phyloP scores from a whole-genome alignment of 2,329 filamentous ascomycete genomes.

The Sclerotinia sclerotiorum region DNA sequence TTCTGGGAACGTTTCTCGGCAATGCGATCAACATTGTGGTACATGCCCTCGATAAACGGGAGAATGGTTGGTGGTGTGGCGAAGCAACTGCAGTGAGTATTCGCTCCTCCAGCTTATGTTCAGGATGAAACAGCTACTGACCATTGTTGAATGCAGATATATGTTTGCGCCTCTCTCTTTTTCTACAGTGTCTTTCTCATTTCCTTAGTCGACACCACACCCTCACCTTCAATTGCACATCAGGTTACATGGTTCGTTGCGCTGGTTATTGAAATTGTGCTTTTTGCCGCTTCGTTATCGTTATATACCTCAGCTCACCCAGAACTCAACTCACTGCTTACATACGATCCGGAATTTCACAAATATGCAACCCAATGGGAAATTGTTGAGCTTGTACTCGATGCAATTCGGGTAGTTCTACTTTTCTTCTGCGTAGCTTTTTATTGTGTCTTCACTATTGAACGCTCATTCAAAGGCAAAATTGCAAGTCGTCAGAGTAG shows the following conservation, averaged over 20 bases:
- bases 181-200: conserved; percentile 84
- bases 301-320: conserved; percentile 67
- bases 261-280: conserved; percentile 68
- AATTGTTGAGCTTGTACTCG: conserved; percentile 63
- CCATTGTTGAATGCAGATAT: conserved; percentile 59
- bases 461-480: conserved; percentile 34
- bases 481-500: conserved; percentile 19
- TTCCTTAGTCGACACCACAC: conserved; percentile 78
- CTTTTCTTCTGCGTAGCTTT: conserved; percentile 55
- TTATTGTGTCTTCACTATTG: conserved; percentile 54
- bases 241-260: conserved; percentile 76
- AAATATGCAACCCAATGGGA: conserved; percentile 54
- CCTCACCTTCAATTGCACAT: conserved; percentile 78
- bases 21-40: conserved; percentile 72
- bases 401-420: conserved; percentile 66
- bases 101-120: not conserved
- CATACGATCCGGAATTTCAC: conserved; percentile 43
- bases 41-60: conserved; percentile 67
- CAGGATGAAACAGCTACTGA: conserved; percentile 23
- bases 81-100: conserved; percentile 70
- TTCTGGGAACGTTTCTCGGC: conserved; percentile 72
- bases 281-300: conserved; percentile 67
- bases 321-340: conserved; percentile 48
- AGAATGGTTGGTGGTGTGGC: conserved; percentile 78
- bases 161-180: conserved; percentile 81